These are phyloP conservation scores for Ustilago vetiveriae DNA, from an alignment of 1,284 basidiomycete genomes.

Conservation along the genomic window DNA sequence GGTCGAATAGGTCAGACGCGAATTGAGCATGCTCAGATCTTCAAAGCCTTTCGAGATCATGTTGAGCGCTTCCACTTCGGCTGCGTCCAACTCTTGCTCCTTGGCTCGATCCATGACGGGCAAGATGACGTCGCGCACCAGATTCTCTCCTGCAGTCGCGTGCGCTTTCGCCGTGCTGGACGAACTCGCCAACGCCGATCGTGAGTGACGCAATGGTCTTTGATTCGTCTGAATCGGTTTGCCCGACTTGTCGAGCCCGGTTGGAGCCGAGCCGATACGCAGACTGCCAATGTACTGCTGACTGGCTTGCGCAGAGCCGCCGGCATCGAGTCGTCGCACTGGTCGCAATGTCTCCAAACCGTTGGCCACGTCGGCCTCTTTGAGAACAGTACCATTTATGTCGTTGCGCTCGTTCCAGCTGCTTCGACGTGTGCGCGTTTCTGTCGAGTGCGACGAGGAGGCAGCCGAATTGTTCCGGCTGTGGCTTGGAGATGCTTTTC, in stretches of 20 bases:
- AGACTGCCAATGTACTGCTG: constrained; percentile 77
- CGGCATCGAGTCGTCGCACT: constrained; percentile 86
- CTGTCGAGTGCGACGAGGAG: constrained; percentile 18
- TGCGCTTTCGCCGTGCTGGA: constrained; percentile 34
- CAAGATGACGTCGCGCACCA: constrained; percentile 57
- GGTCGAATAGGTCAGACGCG: constrained; percentile 83
- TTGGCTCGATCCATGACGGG: constrained; percentile 57
- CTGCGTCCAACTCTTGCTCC: constrained; percentile 80
- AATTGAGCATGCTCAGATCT: constrained; percentile 81
- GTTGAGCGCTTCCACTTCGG: constrained; percentile 85
- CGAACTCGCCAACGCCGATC: constrained; percentile 34
- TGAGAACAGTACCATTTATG: constrained; percentile 77
- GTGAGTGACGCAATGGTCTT: constrained; percentile 31
- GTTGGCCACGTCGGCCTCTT: constrained; percentile 75
- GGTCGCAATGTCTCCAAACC: constrained; percentile 85
- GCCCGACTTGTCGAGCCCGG: constrained; percentile 20
- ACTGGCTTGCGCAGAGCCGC: constrained; percentile 79
- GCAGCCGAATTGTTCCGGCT: constrained; percentile 30
- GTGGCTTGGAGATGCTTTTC: constrained; percentile 40
- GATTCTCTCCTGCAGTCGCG: constrained; percentile 37
- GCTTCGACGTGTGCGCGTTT: constrained; percentile 44
- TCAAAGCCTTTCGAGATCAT: constrained; percentile 88
- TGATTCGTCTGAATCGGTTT: neutral
- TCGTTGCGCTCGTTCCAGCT: constrained; percentile 73
- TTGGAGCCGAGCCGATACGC: constrained; percentile 36